phyloP scores from a whole-genome alignment of 192 early-diverging fungal species.

The Coemansia sp. region DNA sequence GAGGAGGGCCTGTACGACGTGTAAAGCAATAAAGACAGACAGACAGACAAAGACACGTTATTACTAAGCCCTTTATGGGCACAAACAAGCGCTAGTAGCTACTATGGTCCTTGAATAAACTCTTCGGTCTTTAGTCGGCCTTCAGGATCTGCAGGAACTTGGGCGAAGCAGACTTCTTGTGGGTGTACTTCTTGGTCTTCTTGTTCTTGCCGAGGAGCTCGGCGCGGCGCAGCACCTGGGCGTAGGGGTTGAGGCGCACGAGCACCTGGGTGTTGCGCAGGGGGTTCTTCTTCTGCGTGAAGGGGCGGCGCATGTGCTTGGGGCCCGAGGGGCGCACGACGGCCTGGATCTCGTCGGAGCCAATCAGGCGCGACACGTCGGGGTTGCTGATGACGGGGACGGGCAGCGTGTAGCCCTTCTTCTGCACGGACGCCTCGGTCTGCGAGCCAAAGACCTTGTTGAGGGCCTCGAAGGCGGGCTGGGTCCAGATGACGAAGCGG shows the following conservation, averaged over 20 bases:
- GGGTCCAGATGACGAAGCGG: constrained; percentile 99
- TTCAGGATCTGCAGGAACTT: constrained; percentile 56
- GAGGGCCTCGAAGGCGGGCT: constrained; percentile 86
- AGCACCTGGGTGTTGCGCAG: constrained; percentile 88
- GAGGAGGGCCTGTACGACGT: not conserved
- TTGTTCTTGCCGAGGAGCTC: constrained; percentile 63
- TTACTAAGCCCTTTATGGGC: not conserved
- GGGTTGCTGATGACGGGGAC: constrained; percentile 85
- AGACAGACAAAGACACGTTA: not conserved
- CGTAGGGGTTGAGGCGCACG: constrained; percentile 96
- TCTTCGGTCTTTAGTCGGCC: constrained; percentile 47
- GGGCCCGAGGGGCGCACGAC: constrained; percentile 83
- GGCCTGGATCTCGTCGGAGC: constrained; percentile 95
- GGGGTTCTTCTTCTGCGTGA: constrained; percentile 99
- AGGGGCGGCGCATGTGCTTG: constrained; percentile 83
- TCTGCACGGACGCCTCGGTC: constrained; percentile 72
- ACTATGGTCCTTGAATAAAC: no score
- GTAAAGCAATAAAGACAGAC: not conserved
- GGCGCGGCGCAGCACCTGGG: constrained; percentile 78
- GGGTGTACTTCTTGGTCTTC: constrained; percentile 57
- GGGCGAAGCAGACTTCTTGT: constrained; percentile 55
- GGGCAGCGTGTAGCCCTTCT: constrained; percentile 92
- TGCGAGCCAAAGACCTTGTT: constrained; percentile 91
- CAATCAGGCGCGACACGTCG: constrained; percentile 93
- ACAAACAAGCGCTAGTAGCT: no score